These are phyloP conservation scores for Colletotrichum sp. DNA, from an alignment of 2,329 filamentous ascomycete genomes.

Conservation along the genomic window DNA sequence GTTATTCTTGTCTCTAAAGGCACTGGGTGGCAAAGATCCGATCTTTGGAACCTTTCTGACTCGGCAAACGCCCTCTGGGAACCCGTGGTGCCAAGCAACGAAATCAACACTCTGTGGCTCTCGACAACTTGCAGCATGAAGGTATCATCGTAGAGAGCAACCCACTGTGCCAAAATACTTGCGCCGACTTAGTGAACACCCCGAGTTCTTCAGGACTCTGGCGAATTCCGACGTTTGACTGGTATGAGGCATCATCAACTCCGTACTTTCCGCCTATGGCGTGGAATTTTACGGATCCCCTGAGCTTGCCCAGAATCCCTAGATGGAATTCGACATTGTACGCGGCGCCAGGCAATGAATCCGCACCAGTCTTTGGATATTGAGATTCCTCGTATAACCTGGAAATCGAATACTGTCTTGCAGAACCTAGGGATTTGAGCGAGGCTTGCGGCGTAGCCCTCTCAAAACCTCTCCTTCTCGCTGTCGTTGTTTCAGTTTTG, in stretches of 20 bases:
- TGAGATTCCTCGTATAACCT: background rate
- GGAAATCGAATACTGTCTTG: background rate
- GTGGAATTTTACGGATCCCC: background rate
- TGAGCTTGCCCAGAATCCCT: background rate
- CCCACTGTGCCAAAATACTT: background rate
- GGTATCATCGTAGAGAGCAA: background rate
- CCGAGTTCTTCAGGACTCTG: background rate
- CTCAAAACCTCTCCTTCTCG: background rate
- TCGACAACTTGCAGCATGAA: background rate
- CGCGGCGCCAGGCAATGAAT: background rate
- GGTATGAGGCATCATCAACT: background rate
- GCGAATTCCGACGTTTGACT: background rate
- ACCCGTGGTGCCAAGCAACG: background rate
- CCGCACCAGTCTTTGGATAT: background rate
- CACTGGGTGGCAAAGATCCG: background rate
- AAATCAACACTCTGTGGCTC: slow-evolving; percentile 1
- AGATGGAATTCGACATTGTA: background rate
- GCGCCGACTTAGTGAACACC: background rate
- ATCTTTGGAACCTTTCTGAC: background rate
- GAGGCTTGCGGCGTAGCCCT: background rate
- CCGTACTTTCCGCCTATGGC: background rate
- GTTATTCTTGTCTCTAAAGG: background rate
- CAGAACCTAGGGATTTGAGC: background rate
- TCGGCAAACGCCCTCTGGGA: background rate
- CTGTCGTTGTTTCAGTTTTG: background rate